phyloP scores from a whole-genome alignment of 371 early-diverging fungal species.

The Mortierella sp. region DNA sequence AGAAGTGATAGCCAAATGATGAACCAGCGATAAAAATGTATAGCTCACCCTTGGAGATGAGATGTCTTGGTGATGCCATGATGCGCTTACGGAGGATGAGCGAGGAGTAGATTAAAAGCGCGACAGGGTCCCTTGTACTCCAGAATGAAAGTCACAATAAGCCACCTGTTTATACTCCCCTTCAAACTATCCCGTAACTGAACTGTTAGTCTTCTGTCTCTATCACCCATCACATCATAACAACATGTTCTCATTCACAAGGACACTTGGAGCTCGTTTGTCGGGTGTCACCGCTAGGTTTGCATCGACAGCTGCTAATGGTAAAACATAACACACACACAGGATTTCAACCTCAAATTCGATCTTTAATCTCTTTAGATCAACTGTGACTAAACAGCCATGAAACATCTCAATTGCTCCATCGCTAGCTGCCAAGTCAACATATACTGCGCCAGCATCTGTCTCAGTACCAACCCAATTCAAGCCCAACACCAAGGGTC shows the following conservation, averaged over 20 bases:
- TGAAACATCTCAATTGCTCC: not conserved
- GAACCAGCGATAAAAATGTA: not conserved
- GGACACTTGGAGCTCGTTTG: slow-evolving; percentile 46
- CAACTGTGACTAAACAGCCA: no score
- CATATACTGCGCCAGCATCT: slow-evolving; percentile 52
- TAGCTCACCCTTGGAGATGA: slow-evolving; percentile 20
- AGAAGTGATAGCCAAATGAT: not conserved
- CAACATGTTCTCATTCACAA: slow-evolving; percentile 40
- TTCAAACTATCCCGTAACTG: not conserved
- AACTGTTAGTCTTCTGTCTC: no score
- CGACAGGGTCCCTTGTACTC: not conserved
- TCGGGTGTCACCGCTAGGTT: slow-evolving; percentile 43
- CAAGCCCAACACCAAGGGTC: slow-evolving; percentile 63
- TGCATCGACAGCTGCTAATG: slow-evolving; percentile 50
- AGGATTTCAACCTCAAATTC: no score
- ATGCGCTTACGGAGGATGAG: not conserved
- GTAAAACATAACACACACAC: slow-evolving; percentile 16
- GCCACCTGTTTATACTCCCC: slow-evolving; percentile 18
- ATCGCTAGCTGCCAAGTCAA: slow-evolving; percentile 38
- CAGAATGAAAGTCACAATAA: slow-evolving; percentile 9
- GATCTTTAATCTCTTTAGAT: no score
- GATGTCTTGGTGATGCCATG: slow-evolving; percentile 23
- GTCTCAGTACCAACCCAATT: slow-evolving; percentile 49
- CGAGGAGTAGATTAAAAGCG: not conserved
- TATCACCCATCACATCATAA: not conserved